Base-by-base conservation (phyloP, 1,284 basidiomycete species). In the Taiwanofungus camphoratus region DNA sequence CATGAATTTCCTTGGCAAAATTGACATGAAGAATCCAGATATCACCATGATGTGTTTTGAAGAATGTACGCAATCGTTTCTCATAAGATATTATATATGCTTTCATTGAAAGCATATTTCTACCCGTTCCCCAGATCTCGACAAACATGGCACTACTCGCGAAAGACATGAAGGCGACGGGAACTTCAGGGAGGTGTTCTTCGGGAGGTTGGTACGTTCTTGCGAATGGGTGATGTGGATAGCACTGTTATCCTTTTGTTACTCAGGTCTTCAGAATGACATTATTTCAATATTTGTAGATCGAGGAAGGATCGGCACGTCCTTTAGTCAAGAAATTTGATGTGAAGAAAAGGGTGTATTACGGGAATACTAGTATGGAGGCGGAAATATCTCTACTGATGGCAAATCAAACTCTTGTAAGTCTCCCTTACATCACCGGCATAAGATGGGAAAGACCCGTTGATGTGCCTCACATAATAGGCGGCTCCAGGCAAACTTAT, bases 301-400 rank as follows among this genome's bases (percentile, higher is more conserved):
- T 92, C 36, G 79, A 73, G 37, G 73, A 84, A 55, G 87, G 88
- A 0, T 73, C 76, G 18, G 89, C 89, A 0, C 77, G 92, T 9
- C 59, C 71, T 1, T 68, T 94, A 22, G 71, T 91, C 36, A 63
- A 65, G 26, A 77, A 68, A 39, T 92, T 91, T 50, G 82, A 93
- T 52, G 85, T 99, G 43, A 98, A 97, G 64, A 91, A 92, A 58
- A 77, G 96, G 5, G 69, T 71, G 12, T 96, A 92, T 61, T 98
- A 84, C 60, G 95, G 96, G 7, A 99, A 96, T 55, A 99, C 96
- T 0, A 91, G 88, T 54, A 99, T 99, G 96, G 94, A 98, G 56
- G 82, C 93, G 1, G 92, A 97, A 59, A 87, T 97, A 51, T 93
- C 91, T 1, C 69, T 99, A 33, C 64, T 98, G 27, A 96, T 98